These are phyloP conservation scores for Hygrophila difformis DNA, from an alignment of 257 asterid species.

Conservation along the genomic window DNA sequence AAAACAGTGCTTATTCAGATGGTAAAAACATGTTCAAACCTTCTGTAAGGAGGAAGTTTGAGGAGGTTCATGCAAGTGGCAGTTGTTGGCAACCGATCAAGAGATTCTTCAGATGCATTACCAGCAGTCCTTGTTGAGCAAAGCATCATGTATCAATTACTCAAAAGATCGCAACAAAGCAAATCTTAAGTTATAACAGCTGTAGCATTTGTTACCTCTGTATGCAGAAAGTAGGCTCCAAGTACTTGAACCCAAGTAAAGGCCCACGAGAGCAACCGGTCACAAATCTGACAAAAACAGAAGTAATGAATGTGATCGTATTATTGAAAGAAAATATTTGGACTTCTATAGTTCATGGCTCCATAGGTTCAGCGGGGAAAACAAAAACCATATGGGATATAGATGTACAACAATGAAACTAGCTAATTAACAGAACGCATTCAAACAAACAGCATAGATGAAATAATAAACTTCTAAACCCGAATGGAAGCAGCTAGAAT, in stretches of 20 bases:
- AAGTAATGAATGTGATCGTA: not conserved
- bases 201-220: conserved; percentile 50
- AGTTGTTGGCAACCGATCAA: conserved; percentile 89
- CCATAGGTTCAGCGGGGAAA: not conserved
- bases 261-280: conserved; percentile 99
- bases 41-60: conserved; percentile 93
- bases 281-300: conserved; percentile 77
- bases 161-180: too few species aligned
- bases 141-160: too few species aligned
- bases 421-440: too few species aligned
- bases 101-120: conserved; percentile 74
- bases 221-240: conserved; percentile 91
- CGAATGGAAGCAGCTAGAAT: too few species aligned
- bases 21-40: conserved; percentile 34
- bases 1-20: too few species aligned
- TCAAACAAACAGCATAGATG: too few species aligned
- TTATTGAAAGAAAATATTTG: conserved; percentile 9
- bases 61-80: conserved; percentile 99
- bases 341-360: not conserved
- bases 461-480: too few species aligned
- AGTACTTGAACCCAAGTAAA: conserved; percentile 78
- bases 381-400: not conserved
- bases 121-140: conserved; percentile 84
- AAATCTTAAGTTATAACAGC: too few species aligned
- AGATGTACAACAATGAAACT: not conserved